Evolutionary conservation across 1,284 basidiomycete species (phyloP).

Genomic region (Cutaneotrichosporon sp.): DNA sequence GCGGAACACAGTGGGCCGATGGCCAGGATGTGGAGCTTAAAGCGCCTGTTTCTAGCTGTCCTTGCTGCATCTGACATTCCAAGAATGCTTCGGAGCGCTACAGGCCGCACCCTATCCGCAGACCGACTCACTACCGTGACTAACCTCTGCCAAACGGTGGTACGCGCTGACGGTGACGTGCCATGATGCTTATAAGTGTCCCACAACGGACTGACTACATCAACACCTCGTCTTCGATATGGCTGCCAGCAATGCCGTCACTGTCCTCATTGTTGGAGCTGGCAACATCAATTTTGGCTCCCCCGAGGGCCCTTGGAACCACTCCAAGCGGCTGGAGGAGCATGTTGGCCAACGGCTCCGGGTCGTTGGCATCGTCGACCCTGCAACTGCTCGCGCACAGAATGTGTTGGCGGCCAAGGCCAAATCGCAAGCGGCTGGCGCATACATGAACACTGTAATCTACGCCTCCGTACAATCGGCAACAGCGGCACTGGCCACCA

Average conservation of each 20-base stretch:
- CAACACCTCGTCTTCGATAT: not conserved
- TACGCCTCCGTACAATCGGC: conserved; percentile 59
- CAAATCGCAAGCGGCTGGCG: conserved; percentile 76
- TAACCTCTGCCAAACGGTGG: not conserved
- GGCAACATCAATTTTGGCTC: too few species aligned
- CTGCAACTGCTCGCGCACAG: conserved; percentile 77
- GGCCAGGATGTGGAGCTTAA: too few species aligned
- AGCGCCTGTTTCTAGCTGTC: too few species aligned
- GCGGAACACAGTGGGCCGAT: not conserved
- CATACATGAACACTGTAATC: conserved; percentile 82
- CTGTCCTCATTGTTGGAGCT: not conserved
- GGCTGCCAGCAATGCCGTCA: not conserved
- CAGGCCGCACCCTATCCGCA: not conserved
- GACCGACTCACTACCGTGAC: not conserved
- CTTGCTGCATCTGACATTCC: not conserved
- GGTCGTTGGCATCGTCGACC: conserved; percentile 89
- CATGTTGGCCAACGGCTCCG: conserved; percentile 91
- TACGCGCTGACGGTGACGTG: not conserved
- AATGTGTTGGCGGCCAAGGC: conserved; percentile 80
- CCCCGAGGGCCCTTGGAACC: conserved; percentile 42
- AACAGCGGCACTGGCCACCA: too few species aligned
- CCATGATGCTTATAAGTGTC: not conserved
- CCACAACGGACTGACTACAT: not conserved
- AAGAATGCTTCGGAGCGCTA: not conserved
- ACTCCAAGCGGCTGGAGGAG: conserved; percentile 35